Conservation (phyloP, 164 flowering plant species). For the Warburgia ugandensis region DNA sequence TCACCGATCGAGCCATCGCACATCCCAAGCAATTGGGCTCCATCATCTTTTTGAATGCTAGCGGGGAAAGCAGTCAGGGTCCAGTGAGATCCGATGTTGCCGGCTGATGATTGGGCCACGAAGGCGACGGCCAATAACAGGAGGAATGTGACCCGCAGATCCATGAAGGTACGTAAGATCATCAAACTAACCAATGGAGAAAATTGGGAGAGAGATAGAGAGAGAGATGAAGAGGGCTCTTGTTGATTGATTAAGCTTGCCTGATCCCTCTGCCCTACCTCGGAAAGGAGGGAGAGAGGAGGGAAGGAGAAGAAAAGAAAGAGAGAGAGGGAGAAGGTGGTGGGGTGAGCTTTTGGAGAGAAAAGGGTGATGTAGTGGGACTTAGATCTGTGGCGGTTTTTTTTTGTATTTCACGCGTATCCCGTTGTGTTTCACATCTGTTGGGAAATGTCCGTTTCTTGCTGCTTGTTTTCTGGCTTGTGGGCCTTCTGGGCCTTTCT, state of each 20-base stretch:
- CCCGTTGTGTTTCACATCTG: conserved; percentile 6
- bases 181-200: background rate
- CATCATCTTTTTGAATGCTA: too few relatives aligned
- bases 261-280: conserved; percentile 5
- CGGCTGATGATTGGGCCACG: background rate
- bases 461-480: background rate
- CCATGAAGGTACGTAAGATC: conserved; percentile 3
- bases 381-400: background rate
- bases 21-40: too few relatives aligned
- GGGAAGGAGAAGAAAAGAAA: background rate
- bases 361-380: background rate
- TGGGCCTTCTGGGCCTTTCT: too few relatives aligned
- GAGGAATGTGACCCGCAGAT: background rate
- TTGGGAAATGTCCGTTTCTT: conserved; percentile 5
- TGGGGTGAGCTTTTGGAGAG: background rate
- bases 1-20: background rate
- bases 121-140: background rate
- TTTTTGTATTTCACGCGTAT: background rate
- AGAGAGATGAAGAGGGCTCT: too few relatives aligned
- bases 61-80: background rate
- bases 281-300: background rate
- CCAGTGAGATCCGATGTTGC: background rate
- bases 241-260: background rate
- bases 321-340: background rate
- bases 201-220: background rate